Evolutionary conservation across 2,329 filamentous ascomycete species (phyloP), one percentile per base, ranked within the genome.

Genomic region (Furcasterigmium sp.): DNA sequence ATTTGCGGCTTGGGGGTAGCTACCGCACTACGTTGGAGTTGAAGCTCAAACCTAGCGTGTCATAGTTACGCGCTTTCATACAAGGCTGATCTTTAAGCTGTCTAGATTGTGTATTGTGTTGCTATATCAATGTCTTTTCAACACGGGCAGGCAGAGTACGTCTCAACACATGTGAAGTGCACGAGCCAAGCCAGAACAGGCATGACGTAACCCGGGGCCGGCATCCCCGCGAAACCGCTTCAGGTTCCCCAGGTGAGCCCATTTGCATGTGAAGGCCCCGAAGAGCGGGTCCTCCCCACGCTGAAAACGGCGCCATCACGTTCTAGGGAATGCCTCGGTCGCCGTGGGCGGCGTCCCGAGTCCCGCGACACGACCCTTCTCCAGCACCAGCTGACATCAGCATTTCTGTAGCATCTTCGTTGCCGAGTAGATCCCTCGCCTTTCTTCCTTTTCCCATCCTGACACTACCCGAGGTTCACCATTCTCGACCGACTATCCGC

Each of bases 261-360:
- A n/a, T n/a, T 40, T 26, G 38, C 38, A 40, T 40, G 38, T 40
- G 38, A 40, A 30, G 32, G 38, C 38, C 26, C 38, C 32, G 32
- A 18, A 29, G 10, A 32, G 38, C 17, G 38, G 38, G 18, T 28
- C 32, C 14, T 15, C n/a, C 26, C 38, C 29, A 21, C 32, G 9
- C 38, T 15, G 26, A 18, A 21, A 40, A 35, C 32, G 18, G 38
- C 38, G 26, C 38, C 26, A 40, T 40, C 26, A 30, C 38, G 18
- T 32, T 35, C 30, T 35, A 21, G 39, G 39, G 25, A 17, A 41
- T 41, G 30, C 39, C 39, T 41, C 39, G 39, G 39, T 25, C 35
- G 35, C 17, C 35, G 13, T 18, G 19, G 18, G 35, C 18, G 35
- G 8, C 30, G 23, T 26, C 36, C 21, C 21, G 13, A 17, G 20